A percentile compares a stretch with the other conserved stretches of the same genome.
These are phyloP conservation scores for Auricularia sp. DNA, from an alignment of 768 basidiomycete genomes.

Conservation along the genomic window DNA sequence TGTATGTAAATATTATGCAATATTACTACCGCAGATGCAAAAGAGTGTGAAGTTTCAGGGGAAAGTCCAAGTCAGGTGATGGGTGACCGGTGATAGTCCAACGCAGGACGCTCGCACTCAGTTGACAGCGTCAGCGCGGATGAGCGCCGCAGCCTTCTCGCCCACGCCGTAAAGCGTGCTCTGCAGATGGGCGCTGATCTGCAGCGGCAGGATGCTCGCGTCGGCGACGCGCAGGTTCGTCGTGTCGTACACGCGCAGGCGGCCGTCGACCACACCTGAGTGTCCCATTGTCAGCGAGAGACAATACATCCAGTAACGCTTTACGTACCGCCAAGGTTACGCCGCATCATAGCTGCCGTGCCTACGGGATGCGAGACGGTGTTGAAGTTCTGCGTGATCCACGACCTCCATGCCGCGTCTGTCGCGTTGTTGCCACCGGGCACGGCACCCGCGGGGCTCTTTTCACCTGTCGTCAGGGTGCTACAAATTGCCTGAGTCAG, in stretches of 20 bases:
- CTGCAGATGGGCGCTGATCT: slow-evolving; percentile 36
- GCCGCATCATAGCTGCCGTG: slow-evolving; percentile 27
- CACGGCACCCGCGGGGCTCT: slow-evolving; percentile 33
- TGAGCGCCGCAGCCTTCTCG: slow-evolving; percentile 34
- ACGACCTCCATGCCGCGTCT: slow-evolving; percentile 35
- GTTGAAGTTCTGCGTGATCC: slow-evolving; percentile 33
- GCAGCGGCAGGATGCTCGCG: slow-evolving; percentile 38
- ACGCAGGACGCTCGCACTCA: background rate
- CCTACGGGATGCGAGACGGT: slow-evolving; percentile 41
- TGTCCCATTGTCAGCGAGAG: background rate
- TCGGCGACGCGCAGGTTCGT: slow-evolving; percentile 38
- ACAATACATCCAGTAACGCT: background rate
- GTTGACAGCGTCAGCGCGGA: background rate
- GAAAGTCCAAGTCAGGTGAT: no score
- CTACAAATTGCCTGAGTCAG: slow-evolving; percentile 11
- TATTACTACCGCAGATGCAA: no score
- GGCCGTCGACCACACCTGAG: slow-evolving; percentile 10
- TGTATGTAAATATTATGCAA: no score
- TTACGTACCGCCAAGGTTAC: slow-evolving; percentile 17
- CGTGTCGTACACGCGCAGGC: slow-evolving; percentile 12
- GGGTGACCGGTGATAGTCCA: no score
- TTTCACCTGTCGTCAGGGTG: slow-evolving; percentile 32
- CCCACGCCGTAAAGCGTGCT: slow-evolving; percentile 45
- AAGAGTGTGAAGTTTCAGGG: no score
- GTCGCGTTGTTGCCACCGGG: slow-evolving; percentile 34